Percentiles rank a stretch among this genome's conserved stretches.
Evolutionary conservation across 2,329 filamentous ascomycete genomes (phyloP).

Genomic region (Arthroderma sp.): DNA sequence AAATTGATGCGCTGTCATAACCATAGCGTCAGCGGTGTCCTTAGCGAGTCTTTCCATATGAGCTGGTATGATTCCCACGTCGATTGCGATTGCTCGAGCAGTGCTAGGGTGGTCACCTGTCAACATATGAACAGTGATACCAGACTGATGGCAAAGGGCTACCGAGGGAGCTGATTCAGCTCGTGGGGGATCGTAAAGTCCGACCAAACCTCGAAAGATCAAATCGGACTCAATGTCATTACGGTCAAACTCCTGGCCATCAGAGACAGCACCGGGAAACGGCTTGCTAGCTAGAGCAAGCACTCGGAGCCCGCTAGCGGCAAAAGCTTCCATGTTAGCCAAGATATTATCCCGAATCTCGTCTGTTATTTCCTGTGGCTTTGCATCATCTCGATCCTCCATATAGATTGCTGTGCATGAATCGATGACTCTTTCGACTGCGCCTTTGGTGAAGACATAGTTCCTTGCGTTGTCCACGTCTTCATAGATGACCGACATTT

Average conservation of each 20-base stretch:
- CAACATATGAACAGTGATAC: conserved; percentile 70
- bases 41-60: conserved; percentile 47
- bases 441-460: conserved; percentile 23
- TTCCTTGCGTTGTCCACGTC: conserved; percentile 11
- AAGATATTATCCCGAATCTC: conserved; percentile 44
- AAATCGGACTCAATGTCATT: conserved; percentile 53
- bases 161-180: conserved; percentile 64
- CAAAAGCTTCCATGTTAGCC: conserved; percentile 55
- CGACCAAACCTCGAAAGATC: conserved; percentile 65
- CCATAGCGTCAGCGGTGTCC: conserved; percentile 50
- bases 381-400: conserved; percentile 23
- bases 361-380: conserved; percentile 36
- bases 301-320: conserved; percentile 53
- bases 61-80: conserved; percentile 61
- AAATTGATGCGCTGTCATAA: conserved; percentile 65
- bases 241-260: conserved; percentile 38
- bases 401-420: conserved; percentile 44
- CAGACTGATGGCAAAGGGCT: conserved; percentile 54
- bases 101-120: conserved; percentile 72
- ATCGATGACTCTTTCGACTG: conserved; percentile 52
- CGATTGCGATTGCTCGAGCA: conserved; percentile 60
- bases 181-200: conserved; percentile 76
- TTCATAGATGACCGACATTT: conserved; percentile 57
- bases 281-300: conserved; percentile 48
- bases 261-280: conserved; percentile 15